Evolutionary conservation across 805 yeast genomes (phyloP).

Genomic region (Yarrowia sp.): DNA sequence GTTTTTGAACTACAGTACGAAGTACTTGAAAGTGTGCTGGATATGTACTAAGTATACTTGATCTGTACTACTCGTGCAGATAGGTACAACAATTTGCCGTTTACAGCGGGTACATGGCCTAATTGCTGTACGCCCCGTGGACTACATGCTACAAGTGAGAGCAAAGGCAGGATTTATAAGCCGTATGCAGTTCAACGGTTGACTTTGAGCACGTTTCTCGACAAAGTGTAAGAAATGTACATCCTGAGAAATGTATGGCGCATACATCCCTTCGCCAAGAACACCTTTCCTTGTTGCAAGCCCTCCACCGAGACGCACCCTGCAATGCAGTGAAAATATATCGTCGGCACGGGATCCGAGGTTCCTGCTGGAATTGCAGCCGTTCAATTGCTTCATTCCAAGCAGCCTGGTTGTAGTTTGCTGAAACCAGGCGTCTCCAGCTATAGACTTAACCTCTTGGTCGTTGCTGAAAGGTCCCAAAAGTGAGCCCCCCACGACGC

Average conservation of each 20-base stretch:
- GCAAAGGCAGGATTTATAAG: slow-evolving; percentile 27
- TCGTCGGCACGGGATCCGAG: not conserved
- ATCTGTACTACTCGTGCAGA: too few species aligned
- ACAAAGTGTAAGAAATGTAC: slow-evolving; percentile 5
- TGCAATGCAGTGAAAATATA: slow-evolving; percentile 17
- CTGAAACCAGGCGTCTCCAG: too few species aligned
- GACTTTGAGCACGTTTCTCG: slow-evolving; percentile 15
- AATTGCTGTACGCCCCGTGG: too few species aligned
- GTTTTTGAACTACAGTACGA: too few species aligned
- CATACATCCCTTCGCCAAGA: not conserved
- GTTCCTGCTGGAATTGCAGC: too few species aligned
- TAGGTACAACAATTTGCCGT: too few species aligned
- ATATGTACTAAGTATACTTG: too few species aligned
- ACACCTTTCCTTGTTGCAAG: too few species aligned
- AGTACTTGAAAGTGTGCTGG: too few species aligned
- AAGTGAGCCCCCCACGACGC: slow-evolving; percentile 6
- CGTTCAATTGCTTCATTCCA: too few species aligned
- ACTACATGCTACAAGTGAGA: not conserved
- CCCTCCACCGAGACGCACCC: not conserved
- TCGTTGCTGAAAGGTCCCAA: slow-evolving; percentile 9
- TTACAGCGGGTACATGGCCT: too few species aligned
- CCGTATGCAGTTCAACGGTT: not conserved
- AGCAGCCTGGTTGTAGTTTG: too few species aligned
- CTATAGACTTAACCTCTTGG: slow-evolving; percentile 6
- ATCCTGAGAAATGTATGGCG: not conserved